Evolutionary conservation across 129 eudicot genomes (phyloP), one percentile per base, ranked within the genome.

Genomic region (Ambrosia trifida): DNA sequence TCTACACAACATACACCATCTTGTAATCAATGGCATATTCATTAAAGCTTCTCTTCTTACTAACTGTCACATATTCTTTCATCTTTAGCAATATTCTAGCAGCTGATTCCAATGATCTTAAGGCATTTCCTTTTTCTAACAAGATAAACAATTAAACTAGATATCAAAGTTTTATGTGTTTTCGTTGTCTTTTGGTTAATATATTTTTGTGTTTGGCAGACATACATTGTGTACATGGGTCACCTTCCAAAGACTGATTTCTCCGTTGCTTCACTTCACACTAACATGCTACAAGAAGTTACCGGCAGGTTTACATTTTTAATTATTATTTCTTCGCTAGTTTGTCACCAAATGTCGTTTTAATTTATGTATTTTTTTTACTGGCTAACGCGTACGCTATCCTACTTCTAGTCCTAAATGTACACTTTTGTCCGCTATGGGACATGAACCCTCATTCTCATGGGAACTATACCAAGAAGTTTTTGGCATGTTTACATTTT

Each of bases 141-240:
- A 19, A 24, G 6, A 56, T 31, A 12, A 33, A 54, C 14, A 9
- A 54, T 7, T 40, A 40, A 40, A 40, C 24, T 52, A 47, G 2
- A 38, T 38, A 38, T 38, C 44, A 40, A 47, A 14, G 17, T 47
- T 47, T 47, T 47, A 14, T 47, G 4, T 47, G 53, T 3, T 47
- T 47, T 47, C 53, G 19, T 16, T 52, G 44, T 52, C 9, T 16
- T 17, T 54, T 9, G 61, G 33, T 54, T 54, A 54, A 54, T 3
- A 19, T 19, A 13, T 60, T 5, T 32, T 13, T 32, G 17, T n/a
- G 28, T 61, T 58, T 30, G 17, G 9, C 40, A 88, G 96, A 83
- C 75, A n/a, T 87, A 89, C 79, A 79, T 89, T 65, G 96, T 89
- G 28, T 89, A 89, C 72, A 83, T 90, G 97, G 97, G 97, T 36